Evolutionary conservation across 495 filamentous ascomycete species (phyloP), one percentile per base, ranked within the genome.

Genomic region (Trichoderma reesei): DNA sequence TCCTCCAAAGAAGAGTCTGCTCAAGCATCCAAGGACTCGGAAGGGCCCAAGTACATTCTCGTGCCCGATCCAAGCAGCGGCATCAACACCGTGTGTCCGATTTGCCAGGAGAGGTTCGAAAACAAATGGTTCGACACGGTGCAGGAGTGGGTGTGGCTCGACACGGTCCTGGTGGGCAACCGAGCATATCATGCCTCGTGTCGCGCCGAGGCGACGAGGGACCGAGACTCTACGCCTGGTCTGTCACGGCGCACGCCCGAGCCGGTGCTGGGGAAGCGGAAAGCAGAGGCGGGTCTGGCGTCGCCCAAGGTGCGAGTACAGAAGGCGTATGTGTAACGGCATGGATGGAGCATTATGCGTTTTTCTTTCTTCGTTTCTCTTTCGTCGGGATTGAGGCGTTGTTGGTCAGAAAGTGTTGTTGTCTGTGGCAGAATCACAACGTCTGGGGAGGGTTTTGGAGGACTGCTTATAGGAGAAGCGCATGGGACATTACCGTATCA

Each of bases 71-170:
- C 92, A 68, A 83, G 88, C 31, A 79, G 81, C 4, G 75, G 88
- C 39, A 83, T 86, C 18, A 89, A 87, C 67, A 85, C 80, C 34
- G 82, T 88, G 3, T 98, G 94, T 68, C 90, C 91, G 39, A 94
- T 98, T 67, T 98, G 94, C 72, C 92, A 96, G 72, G 94, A 98
- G 75, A 88, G 88, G 67, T 96, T 98, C 64, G 88, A 94, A 73
- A 92, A 85, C 65, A 79, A 80, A 41, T 98, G 91, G 90, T 87
- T 91, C 18, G 90, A 96, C 67, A 90, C 94, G 65, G 89, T 86
- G 20, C 91, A 97, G 72, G 91, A 98, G 66, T 97, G 91, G 81
- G 96, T 98, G 38, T 98, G 95, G 91, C 90, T 89, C 78, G 93
- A 98, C 74, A 89, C 94, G 0, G 78, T 89, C 60, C 83, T 86